phyloP scores from a whole-genome alignment of 805 yeast species.

The Nakazawaea siamensis region DNA sequence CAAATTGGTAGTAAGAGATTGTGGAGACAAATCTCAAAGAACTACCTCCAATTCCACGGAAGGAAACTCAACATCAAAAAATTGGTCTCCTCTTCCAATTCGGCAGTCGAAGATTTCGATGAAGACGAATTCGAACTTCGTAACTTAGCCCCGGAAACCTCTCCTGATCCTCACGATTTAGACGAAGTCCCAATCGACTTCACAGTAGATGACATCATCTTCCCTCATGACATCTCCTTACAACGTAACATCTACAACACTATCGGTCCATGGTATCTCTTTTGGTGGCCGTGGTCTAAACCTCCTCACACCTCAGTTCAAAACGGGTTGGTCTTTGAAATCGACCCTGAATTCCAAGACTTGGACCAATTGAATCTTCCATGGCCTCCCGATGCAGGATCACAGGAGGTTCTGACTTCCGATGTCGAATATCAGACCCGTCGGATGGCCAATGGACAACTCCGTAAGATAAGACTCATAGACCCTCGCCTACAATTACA shows the following conservation, averaged over 20 bases:
- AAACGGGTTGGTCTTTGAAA: slow-evolving; percentile 50
- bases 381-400: slow-evolving; percentile 91
- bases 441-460: slow-evolving; percentile 9
- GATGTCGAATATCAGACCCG: slow-evolving; percentile 10
- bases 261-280: slow-evolving; percentile 55
- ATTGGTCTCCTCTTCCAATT: slow-evolving; percentile 28
- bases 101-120: slow-evolving; percentile 13
- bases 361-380: slow-evolving; percentile 62
- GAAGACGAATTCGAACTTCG: slow-evolving; percentile 11
- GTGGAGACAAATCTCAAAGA: slow-evolving; percentile 39
- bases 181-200: slow-evolving; percentile 20
- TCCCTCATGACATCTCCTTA: slow-evolving; percentile 77
- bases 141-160: not conserved
- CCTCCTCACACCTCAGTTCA: slow-evolving; percentile 52
- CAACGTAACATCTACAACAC: slow-evolving; percentile 41
- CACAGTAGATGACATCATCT: slow-evolving; percentile 57
- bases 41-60: slow-evolving; percentile 32
- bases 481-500: slow-evolving; percentile 28
- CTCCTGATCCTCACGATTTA: not conserved
- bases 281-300: slow-evolving; percentile 67
- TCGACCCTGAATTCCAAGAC: slow-evolving; percentile 39
- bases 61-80: slow-evolving; percentile 28
- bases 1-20: slow-evolving; percentile 50
- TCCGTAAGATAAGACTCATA: not conserved
- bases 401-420: slow-evolving; percentile 18